Percentiles rank a stretch among this genome's conserved stretches.
Evolutionary conservation across 2,329 filamentous ascomycete species (phyloP).

Genomic region (Alternaria panax): DNA sequence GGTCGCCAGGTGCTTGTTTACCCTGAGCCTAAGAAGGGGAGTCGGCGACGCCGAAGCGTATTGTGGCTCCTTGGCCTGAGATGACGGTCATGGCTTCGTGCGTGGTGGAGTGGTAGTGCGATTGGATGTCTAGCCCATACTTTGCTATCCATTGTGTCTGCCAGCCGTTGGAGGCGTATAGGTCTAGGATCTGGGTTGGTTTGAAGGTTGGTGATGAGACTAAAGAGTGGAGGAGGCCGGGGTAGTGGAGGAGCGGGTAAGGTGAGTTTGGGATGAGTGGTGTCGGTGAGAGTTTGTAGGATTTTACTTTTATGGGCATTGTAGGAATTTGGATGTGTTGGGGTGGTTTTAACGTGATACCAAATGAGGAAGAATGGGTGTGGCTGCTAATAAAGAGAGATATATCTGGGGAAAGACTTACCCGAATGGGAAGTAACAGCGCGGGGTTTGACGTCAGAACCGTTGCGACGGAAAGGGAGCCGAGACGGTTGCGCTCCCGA

Average conservation of each 20-base stretch:
- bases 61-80: slow-evolving; percentile 58
- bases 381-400: too few relatives aligned
- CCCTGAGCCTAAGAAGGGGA: slow-evolving; percentile 28
- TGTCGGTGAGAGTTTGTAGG: slow-evolving; percentile 35
- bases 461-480: neutral
- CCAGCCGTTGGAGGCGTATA: slow-evolving; percentile 61
- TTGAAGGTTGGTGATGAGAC: slow-evolving; percentile 33
- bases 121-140: slow-evolving; percentile 62
- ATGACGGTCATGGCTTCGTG: slow-evolving; percentile 68
- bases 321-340: neutral
- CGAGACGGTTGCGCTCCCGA: neutral
- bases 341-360: too few relatives aligned
- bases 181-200: slow-evolving; percentile 51
- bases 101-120: slow-evolving; percentile 63
- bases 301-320: slow-evolving; percentile 25
- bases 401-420: slow-evolving; percentile 6
- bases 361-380: too few relatives aligned
- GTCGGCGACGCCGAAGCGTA: slow-evolving; percentile 64
- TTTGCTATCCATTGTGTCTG: slow-evolving; percentile 64
- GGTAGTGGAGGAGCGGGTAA: slow-evolving; percentile 63
- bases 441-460: slow-evolving; percentile 18
- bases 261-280: slow-evolving; percentile 52
- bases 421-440: slow-evolving; percentile 4
- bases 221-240: slow-evolving; percentile 48
- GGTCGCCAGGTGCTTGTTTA: slow-evolving; percentile 46